Evolutionary conservation across 2,329 filamentous ascomycete genomes (phyloP), one percentile per base, ranked within the genome.

Genomic region (Xylaria arbuscula): DNA sequence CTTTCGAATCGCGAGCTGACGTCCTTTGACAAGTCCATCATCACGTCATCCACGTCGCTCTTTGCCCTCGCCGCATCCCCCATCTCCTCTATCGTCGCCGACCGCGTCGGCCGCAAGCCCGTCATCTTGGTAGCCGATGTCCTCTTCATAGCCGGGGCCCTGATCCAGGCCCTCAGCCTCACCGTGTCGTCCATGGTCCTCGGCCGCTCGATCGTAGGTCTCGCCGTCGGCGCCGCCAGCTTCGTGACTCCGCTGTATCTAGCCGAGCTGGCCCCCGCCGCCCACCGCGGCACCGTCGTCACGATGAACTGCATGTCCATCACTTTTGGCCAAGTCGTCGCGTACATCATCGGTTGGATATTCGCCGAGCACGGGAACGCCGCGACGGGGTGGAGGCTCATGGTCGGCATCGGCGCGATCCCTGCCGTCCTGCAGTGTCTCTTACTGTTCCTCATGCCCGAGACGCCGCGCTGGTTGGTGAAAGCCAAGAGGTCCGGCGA

Each of bases 231-330:
- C 17, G 89, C 89, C 2, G 92, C 92, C 9, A 93, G 90, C 76
- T 92, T 97, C 74, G 92, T 97, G 3, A 91, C 93, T 36, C 94
- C 94, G 54, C 80, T 98, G 73, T 97, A 97, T 80, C 95, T 98
- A 68, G 91, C 92, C 9, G 95, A 98, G 80, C 83, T 97, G 13
- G 90, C 93, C 3, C 94, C 95, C 0, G 88, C 92, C 1, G 85
- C 88, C 24, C 88, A 92, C 69, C 85, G 95, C 63, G 95, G 95
- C 15, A 84, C 92, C 48, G 83, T 98, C 48, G 92, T 98, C 3
- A 97, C 93, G 0, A 87, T 96, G 64, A 90, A 93, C 67, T 89
- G 91, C 32, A 82, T 98, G 24, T 94, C 97, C 73, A 91, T 98
- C 65, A 97, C 94, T 0, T 84, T 92, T 11, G 95, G 95, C 0